Conservation (phyloP, 1,139 yeast species). For the Waltiozyma sp. region DNA sequence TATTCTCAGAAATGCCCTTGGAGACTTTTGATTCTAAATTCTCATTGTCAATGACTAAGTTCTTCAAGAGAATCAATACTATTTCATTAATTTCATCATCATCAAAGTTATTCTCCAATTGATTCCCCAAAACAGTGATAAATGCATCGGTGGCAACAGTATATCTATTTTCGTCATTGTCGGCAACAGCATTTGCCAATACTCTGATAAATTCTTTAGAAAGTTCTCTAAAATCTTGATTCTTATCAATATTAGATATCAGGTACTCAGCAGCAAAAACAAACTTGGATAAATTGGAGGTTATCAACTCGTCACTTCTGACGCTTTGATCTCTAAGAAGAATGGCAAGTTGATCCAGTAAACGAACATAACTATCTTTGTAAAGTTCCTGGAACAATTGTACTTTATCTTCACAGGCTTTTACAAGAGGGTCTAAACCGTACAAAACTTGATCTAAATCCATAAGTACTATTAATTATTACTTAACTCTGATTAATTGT, state of each 20-base stretch:
- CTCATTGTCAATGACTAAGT: constrained; percentile 14
- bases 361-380: constrained; percentile 13
- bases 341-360: constrained; percentile 15
- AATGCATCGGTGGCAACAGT: constrained; percentile 4
- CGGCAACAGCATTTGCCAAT: constrained; percentile 17
- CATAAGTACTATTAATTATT: too few relatives aligned
- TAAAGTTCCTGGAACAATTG: constrained; percentile 8
- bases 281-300: constrained; percentile 9
- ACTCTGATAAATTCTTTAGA: constrained; percentile 13
- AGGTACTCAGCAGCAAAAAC: constrained; percentile 7
- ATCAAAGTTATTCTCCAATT: constrained; percentile 10
- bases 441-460: constrained; percentile 16
- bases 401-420: constrained; percentile 6
- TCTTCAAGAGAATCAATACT: constrained; percentile 11
- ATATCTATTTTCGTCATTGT: constrained; percentile 13
- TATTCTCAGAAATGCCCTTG: constrained; percentile 3
- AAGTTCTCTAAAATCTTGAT: constrained; percentile 5
- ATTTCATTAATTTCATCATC: constrained; percentile 14
- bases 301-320: constrained; percentile 8
- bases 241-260: neutral
- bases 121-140: constrained; percentile 5
- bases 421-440: constrained; percentile 15
- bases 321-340: constrained; percentile 9
- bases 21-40: constrained; percentile 7
- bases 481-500: too few relatives aligned